Evolutionary conservation across 129 eudicot species (phyloP), one percentile per base, ranked within the genome.

Genomic region (Dittrichia graveolens): DNA sequence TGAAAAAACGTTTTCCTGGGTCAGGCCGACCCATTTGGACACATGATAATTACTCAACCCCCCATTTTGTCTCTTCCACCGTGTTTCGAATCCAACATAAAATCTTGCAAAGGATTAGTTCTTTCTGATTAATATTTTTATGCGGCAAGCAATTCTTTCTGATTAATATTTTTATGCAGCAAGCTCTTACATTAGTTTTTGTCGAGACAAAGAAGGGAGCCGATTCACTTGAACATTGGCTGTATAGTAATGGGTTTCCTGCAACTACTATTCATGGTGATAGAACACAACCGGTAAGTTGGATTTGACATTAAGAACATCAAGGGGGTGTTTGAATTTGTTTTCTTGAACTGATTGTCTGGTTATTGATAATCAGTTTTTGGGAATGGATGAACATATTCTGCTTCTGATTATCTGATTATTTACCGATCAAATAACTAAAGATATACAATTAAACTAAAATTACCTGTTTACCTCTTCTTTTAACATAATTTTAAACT

Each of bases 181-280:
- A 70, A 87, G 91, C 80, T 79, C 96, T 40, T 89, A 90, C 74
- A 84, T 87, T 55, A 61, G 77, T 73, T 35, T 90, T 90, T 68
- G 94, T 90, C 67, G 96, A 90, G 82, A 90, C 96, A 38, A 90
- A 90, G 72, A 90, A 90, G 73, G 96, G 96, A 24, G 96, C 96
- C 38, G 96, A 90, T 67, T 74, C 91, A 61, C 85, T 90, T 76
- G 96, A 90, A 61, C 73, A 90, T 58, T 87, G 90, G 91, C 75
- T 90, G 67, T 79, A 61, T 60, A 31, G 45, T 8, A 87, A 90
- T 74, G 88, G 88, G 31, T 90, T 90, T 63, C 78, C 78, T 19
- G 78, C 78, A 48, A 74, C 78, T 46, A 73, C 77, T n/a, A 73
- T 73, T 48, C 77, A 73, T 15, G 77, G 77, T 35, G 77, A 73